These are phyloP conservation scores for Phytophthora crassamura DNA, from an alignment of 352 stramenopile species.

Conservation along the genomic window DNA sequence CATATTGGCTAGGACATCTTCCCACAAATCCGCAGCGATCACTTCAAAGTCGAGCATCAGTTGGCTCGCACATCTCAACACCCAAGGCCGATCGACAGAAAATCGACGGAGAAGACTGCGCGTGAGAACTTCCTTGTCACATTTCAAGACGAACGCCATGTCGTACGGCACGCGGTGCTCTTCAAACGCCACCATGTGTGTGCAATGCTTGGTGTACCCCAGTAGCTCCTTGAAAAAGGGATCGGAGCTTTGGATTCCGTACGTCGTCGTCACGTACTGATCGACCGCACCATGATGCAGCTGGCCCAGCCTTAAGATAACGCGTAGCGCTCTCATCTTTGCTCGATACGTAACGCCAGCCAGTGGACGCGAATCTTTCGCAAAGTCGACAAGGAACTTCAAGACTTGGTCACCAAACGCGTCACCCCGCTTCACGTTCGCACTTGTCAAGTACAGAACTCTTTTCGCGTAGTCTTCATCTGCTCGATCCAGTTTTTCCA, in stretches of 20 bases:
- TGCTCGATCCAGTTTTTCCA: constrained; percentile 33
- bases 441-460: constrained; percentile 41
- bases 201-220: constrained; percentile 40
- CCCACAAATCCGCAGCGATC: constrained; percentile 49
- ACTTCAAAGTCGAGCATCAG: constrained; percentile 69
- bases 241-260: constrained; percentile 16
- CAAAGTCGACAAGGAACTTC: constrained; percentile 47
- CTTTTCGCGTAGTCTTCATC: constrained; percentile 47
- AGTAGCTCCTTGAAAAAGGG: constrained; percentile 47
- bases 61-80: constrained; percentile 45
- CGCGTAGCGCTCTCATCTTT: constrained; percentile 51
- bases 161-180: constrained; percentile 61
- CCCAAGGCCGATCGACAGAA: constrained; percentile 29
- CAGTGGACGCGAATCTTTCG: constrained; percentile 47
- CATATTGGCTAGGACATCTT: constrained; percentile 57
- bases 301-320: constrained; percentile 45
- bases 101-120: constrained; percentile 58
- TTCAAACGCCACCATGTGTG: constrained; percentile 60
- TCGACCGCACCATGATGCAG: constrained; percentile 26
- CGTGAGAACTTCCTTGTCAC: constrained; percentile 52
- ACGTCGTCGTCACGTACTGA: constrained; percentile 32
- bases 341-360: constrained; percentile 65
- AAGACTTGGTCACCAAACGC: constrained; percentile 39
- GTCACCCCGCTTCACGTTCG: constrained; percentile 23
- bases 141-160: constrained; percentile 45